Evolutionary conservation across 352 stramenopile species (phyloP).

Genomic region (Phytophthora agathidicida): DNA sequence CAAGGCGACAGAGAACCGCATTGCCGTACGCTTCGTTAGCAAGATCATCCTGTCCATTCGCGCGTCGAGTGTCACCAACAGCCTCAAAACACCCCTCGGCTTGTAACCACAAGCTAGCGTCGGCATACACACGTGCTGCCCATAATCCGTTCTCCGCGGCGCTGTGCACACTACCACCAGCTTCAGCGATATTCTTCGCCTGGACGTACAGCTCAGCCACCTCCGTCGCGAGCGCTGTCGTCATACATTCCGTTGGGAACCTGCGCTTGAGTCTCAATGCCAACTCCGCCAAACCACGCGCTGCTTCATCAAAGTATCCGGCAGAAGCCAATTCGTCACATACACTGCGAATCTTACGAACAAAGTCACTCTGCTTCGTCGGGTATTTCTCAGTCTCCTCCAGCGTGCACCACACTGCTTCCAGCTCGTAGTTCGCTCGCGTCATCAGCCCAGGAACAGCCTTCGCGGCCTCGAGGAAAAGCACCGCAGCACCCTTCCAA

Average conservation of each 20-base stretch:
- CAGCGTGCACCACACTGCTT: slow-evolving; percentile 71
- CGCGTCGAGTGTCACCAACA: slow-evolving; percentile 55
- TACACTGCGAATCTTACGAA: slow-evolving; percentile 49
- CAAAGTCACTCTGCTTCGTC: slow-evolving; percentile 41
- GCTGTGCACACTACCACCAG: slow-evolving; percentile 51
- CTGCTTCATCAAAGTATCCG: slow-evolving; percentile 77
- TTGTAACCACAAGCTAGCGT: slow-evolving; percentile 54
- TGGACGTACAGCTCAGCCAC: slow-evolving; percentile 58
- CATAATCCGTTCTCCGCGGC: slow-evolving; percentile 59
- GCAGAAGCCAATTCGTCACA: slow-evolving; percentile 61
- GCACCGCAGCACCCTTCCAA: slow-evolving; percentile 58
- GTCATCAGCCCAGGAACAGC: slow-evolving; percentile 43
- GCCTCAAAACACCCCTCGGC: slow-evolving; percentile 64
- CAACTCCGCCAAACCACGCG: slow-evolving; percentile 60
- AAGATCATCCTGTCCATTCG: slow-evolving; percentile 34
- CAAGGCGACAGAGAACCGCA: slow-evolving; percentile 66
- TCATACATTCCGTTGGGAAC: slow-evolving; percentile 60
- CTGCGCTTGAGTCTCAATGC: slow-evolving; percentile 64
- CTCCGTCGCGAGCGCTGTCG: slow-evolving; percentile 34
- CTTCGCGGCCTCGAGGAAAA: slow-evolving; percentile 60
- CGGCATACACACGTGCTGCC: slow-evolving; percentile 58
- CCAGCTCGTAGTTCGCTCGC: slow-evolving; percentile 60
- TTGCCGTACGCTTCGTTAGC: slow-evolving; percentile 67
- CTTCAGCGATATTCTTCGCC: slow-evolving; percentile 60
- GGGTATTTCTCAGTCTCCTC: slow-evolving; percentile 55